These are phyloP conservation scores for Haplosporangium gracile DNA, from an alignment of 192 early-diverging fungal genomes.

Conservation along the genomic window DNA sequence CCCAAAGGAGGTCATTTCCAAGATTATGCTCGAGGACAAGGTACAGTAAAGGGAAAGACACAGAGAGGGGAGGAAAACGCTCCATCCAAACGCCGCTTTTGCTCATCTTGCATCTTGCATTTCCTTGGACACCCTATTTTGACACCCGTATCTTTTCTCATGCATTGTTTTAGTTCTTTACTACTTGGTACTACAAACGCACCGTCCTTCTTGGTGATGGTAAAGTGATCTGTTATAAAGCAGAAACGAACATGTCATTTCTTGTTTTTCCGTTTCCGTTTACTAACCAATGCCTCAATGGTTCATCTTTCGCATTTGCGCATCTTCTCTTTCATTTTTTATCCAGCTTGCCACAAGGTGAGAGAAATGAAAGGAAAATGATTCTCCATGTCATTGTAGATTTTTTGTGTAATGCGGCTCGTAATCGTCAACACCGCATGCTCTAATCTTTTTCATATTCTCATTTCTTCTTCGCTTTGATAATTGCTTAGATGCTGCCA, in stretches of 20 bases:
- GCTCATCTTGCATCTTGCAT: background rate
- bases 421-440: background rate
- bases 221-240: background rate
- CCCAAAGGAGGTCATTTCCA: constrained; percentile 12
- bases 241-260: background rate
- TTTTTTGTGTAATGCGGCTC: too few species aligned
- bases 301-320: background rate
- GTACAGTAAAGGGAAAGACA: background rate
- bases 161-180: constrained; percentile 18
- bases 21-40: constrained; percentile 50
- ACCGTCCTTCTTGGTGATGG: constrained; percentile 41
- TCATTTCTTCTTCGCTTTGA: background rate
- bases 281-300: background rate
- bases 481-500: constrained; percentile 9
- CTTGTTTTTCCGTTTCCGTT: background rate
- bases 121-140: background rate
- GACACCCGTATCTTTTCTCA: background rate
- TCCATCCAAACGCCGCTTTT: background rate
- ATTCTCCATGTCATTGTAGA: background rate
- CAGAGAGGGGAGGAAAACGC: background rate
- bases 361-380: background rate
- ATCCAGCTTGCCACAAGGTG: constrained; percentile 40
- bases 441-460: background rate
- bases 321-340: background rate
- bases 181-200: constrained; percentile 22